Conservation (phyloP, 2,329 filamentous ascomycete genomes). For the Teratosphaeria destructans region DNA sequence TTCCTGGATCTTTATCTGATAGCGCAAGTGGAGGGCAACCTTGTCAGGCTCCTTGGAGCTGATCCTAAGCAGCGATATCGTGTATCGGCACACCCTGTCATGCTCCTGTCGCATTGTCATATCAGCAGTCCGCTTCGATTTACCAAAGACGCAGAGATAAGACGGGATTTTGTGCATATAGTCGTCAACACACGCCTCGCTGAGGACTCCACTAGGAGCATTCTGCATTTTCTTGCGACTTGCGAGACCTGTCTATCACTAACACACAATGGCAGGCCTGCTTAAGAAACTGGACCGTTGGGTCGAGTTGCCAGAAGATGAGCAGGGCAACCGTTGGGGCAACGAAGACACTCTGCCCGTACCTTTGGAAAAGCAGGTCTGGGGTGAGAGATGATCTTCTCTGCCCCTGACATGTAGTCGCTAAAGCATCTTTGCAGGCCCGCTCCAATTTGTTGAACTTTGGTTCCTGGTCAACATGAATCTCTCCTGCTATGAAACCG, state of each 20-base stretch:
- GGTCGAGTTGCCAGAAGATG: conserved; percentile 14
- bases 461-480: conserved; percentile 17
- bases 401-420: conserved; percentile 29
- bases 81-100: neutral
- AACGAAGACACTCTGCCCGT: conserved; percentile 33
- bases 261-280: neutral
- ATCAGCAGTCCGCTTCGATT: neutral
- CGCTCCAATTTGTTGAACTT: neutral
- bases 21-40: neutral
- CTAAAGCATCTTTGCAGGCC: neutral
- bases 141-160: neutral
- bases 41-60: neutral
- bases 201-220: neutral
- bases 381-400: conserved; percentile 25
- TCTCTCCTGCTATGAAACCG: conserved; percentile 27
- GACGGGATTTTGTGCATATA: neutral
- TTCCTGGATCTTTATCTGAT: neutral
- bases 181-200: neutral
- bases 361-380: conserved; percentile 29
- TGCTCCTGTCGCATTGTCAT: neutral
- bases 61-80: neutral
- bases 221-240: too few species aligned
- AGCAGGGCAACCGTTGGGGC: conserved; percentile 25
- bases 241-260: too few species aligned
- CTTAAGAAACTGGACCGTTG: conserved; percentile 7